phyloP scores from a whole-genome alignment of 2,329 filamentous ascomycete species.

The Fusarium fujikuroi region DNA sequence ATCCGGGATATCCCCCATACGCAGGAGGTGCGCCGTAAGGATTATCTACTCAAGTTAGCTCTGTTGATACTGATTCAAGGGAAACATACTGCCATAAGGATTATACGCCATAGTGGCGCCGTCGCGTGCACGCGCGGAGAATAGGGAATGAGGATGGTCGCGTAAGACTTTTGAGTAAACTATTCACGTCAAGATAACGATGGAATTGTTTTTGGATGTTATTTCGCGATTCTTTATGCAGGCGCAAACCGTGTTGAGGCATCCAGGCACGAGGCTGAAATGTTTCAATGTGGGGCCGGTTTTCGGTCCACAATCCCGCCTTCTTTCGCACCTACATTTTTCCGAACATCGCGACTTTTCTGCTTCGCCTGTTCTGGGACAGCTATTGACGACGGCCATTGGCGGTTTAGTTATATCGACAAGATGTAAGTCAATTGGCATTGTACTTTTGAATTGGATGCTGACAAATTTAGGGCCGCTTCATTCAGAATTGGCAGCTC shows the following conservation, averaged over 20 bases:
- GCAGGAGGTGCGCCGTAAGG: slow-evolving; percentile 80
- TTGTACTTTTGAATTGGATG: accelerated
- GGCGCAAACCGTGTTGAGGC: slow-evolving; percentile 34
- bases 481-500: slow-evolving; percentile 45
- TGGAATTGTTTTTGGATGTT: neutral
- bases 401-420: slow-evolving; percentile 18
- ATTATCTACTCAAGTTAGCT: slow-evolving; percentile 49
- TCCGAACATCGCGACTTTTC: slow-evolving; percentile 47
- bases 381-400: slow-evolving; percentile 37
- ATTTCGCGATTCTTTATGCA: slow-evolving; percentile 14
- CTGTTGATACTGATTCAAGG: neutral
- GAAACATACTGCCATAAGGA: slow-evolving; percentile 65
- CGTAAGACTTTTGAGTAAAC: neutral
- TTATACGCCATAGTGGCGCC: slow-evolving; percentile 65
- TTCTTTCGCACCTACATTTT: slow-evolving; percentile 46
- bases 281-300: slow-evolving; percentile 39
- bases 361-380: slow-evolving; percentile 15
- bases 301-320: slow-evolving; percentile 27
- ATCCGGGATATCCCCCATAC: slow-evolving; percentile 76
- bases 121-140: slow-evolving; percentile 16
- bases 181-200: neutral
- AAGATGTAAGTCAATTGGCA: slow-evolving; percentile 35
- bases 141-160: neutral
- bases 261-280: slow-evolving; percentile 44
- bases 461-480: slow-evolving; percentile 43